These are phyloP conservation scores for Zopfia rhizophila DNA, from an alignment of 2,329 filamentous ascomycete species.

Conservation along the genomic window DNA sequence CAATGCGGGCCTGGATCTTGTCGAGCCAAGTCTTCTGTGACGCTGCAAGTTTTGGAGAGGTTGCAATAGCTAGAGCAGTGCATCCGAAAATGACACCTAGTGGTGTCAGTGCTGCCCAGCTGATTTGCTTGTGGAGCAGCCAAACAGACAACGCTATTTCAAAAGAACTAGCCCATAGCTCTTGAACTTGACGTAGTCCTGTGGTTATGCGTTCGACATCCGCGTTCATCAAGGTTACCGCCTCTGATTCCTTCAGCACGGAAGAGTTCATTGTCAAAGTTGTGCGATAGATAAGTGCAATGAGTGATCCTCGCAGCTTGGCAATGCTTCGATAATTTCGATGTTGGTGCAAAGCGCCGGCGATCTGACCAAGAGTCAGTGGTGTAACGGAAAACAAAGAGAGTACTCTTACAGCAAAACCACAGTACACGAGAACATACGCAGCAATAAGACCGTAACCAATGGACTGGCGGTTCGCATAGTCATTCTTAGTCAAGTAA, in stretches of 20 bases:
- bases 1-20: conserved; percentile 24
- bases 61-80: conserved; percentile 14
- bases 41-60: conserved; percentile 17
- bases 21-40: conserved; percentile 29
- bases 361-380: conserved; percentile 7
- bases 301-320: conserved; percentile 22
- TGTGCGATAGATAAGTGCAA: conserved; percentile 23
- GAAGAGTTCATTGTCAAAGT: conserved; percentile 20
- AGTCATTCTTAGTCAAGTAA: conserved; percentile 16
- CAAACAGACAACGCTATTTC: conserved; percentile 22
- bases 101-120: conserved; percentile 21
- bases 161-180: conserved; percentile 23
- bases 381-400: not conserved
- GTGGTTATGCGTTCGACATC: conserved; percentile 26
- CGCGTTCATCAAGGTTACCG: conserved; percentile 27
- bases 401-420: conserved; percentile 9
- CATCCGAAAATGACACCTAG: conserved; percentile 20
- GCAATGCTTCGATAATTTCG: conserved; percentile 20
- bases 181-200: conserved; percentile 19
- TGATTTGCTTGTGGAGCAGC: conserved; percentile 23
- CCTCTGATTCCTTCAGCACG: conserved; percentile 19
- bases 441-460: conserved; percentile 25
- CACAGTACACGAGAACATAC: conserved; percentile 23
- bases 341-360: conserved; percentile 19
- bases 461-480: conserved; percentile 18